Percentiles rank a stretch among this genome's conserved stretches.
These are phyloP conservation scores for Aureobasidium sp. DNA, from an alignment of 2,329 filamentous ascomycete genomes.

Conservation along the genomic window DNA sequence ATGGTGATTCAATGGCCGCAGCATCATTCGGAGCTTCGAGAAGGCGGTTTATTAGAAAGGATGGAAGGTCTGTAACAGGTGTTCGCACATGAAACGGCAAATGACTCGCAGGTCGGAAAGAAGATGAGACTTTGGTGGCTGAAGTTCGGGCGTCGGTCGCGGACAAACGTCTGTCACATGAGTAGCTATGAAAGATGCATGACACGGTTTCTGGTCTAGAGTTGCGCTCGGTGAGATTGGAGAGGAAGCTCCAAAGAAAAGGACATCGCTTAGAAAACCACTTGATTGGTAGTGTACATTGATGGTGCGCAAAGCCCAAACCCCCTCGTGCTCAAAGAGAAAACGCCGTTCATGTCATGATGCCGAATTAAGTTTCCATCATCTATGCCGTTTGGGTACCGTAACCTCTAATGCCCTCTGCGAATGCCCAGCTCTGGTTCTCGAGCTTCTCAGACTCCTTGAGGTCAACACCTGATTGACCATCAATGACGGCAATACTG, in stretches of 20 bases:
- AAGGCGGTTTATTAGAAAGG: not conserved
- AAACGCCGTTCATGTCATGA: constrained; percentile 12
- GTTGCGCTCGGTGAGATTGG: not conserved
- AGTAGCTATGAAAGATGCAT: not conserved
- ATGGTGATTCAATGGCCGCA: not conserved
- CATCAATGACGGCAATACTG: constrained; percentile 81
- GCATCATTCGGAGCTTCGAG: not conserved
- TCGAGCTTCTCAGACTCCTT: constrained; percentile 81
- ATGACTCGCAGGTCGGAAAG: not conserved
- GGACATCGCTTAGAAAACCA: not conserved
- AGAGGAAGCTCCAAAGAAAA: not conserved
- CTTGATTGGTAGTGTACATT: constrained; percentile 6
- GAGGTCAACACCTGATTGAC: constrained; percentile 71
- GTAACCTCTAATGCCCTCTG: constrained; percentile 88
- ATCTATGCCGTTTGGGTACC: constrained; percentile 59
- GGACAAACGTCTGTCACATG: not conserved
- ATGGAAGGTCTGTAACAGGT: not conserved
- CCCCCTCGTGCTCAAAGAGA: not conserved
- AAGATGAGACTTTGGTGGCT: not conserved
- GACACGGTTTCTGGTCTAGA: not conserved
- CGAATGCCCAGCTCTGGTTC: constrained; percentile 96
- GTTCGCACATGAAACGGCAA: not conserved
- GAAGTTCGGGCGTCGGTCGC: not conserved
- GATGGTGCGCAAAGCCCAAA: not conserved
- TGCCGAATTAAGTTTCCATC: constrained; percentile 7